Evolutionary conservation across 805 yeast genomes (phyloP).

Genomic region (Saccharomyces eubayanus): DNA sequence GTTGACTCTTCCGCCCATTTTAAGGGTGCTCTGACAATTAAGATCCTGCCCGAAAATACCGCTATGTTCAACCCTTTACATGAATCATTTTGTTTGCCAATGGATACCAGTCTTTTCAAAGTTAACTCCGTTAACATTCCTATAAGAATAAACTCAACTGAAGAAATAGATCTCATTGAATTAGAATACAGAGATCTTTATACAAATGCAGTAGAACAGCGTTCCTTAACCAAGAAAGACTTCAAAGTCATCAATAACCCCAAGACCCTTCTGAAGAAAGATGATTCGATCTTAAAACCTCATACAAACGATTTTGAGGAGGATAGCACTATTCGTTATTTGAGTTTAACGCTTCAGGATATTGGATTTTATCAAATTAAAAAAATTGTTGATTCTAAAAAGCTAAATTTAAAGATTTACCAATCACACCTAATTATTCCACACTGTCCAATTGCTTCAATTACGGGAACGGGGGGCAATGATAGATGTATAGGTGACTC

Average conservation of each 20-base stretch:
- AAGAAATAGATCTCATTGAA: slow-evolving; percentile 59
- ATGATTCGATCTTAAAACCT: slow-evolving; percentile 14
- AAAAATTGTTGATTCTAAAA: slow-evolving; percentile 59
- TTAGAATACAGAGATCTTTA: slow-evolving; percentile 51
- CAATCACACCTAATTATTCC: slow-evolving; percentile 60
- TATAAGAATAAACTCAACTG: slow-evolving; percentile 70
- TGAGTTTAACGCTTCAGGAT: slow-evolving; percentile 54
- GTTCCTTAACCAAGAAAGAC: slow-evolving; percentile 52
- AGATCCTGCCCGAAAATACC: slow-evolving; percentile 84
- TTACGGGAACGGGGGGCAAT: slow-evolving; percentile 33
- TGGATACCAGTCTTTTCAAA: slow-evolving; percentile 14
- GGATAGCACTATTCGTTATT: slow-evolving; percentile 38
- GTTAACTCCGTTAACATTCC: slow-evolving; percentile 40
- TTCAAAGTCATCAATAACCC: slow-evolving; percentile 35
- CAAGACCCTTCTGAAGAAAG: slow-evolving; percentile 4
- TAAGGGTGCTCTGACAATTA: slow-evolving; percentile 77
- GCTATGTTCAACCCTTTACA: slow-evolving; percentile 73
- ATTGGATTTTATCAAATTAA: slow-evolving; percentile 75
- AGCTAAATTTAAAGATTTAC: slow-evolving; percentile 50
- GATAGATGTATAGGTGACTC: slow-evolving; percentile 58
- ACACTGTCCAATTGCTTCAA: slow-evolving; percentile 64
- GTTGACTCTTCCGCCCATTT: slow-evolving; percentile 44
- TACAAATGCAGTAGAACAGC: slow-evolving; percentile 37
- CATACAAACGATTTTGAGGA: slow-evolving; percentile 4
- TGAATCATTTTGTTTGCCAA: slow-evolving; percentile 53